Base-by-base conservation (phyloP, 305 asterid species). In the Fraxinus nigra region DNA sequence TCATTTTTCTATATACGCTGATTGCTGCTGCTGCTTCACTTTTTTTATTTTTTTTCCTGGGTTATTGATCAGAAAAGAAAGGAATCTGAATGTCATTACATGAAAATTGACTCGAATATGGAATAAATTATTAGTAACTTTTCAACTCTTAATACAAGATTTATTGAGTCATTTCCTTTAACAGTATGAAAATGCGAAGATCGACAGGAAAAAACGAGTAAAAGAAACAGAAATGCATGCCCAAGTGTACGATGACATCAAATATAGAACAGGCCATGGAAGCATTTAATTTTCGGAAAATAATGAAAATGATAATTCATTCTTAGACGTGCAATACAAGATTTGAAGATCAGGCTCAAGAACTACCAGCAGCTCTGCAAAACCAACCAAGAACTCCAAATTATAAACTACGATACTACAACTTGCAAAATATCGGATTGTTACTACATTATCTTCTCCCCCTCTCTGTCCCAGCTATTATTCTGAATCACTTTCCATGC, bases 401-500 rank as follows among this genome's bases (percentile, higher is more conserved):
- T 30, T 69, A 69, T 30, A 28, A 14, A 30, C 22, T 30, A 56
- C 7, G 11, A 56, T 56, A 67, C 18, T 67, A 26, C 20, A 32
- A 69, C 37, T 28, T 14, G 38, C 75, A 69, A 28, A 13, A 13
- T 69, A 69, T 69, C 40, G 13, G 4, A 69, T 69, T 69, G 38
- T 32, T 69, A 69, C 40, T 69, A 13, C 40, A 69, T 5, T 30
- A 69, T 69, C 40, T 30, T 69, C 4, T 2, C 38, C 67, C 10
- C 0, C 28, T 6, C 28, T 56, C 10, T 18, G 11, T 56, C 67
- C 67, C 11, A 18, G 10, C 67, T 18, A 14, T 89, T 87, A 94
- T 82, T 95, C 98, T 1, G 98, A 95, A 80, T 95, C 98, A 79
- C 97, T 93, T 76, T 92, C 98, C 90, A 95, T 81, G 84, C 85